Percentiles rank a stretch among this genome's conserved stretches.
Conservation (phyloP, 495 filamentous ascomycete species). For the Penicillium bovifimosum region DNA sequence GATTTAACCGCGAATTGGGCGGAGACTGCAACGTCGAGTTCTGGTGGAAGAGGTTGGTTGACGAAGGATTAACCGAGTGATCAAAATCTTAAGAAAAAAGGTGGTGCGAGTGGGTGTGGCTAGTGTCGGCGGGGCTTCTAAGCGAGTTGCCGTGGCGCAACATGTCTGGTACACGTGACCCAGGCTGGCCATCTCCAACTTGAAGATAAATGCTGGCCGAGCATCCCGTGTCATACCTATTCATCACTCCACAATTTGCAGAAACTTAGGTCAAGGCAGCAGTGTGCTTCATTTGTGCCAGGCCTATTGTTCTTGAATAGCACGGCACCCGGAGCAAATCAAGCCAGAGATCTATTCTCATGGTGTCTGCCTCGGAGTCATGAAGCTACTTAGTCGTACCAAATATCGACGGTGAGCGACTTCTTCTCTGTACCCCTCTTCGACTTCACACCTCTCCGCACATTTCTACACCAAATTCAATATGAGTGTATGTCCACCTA, state of each 20-base stretch:
- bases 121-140: constrained; percentile 30
- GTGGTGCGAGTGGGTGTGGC: constrained; percentile 39
- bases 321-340: neutral
- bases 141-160: constrained; percentile 35
- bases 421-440: constrained; percentile 15
- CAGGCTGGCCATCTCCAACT: neutral
- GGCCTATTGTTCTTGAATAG: neutral
- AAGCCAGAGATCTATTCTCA: constrained; percentile 17
- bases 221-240: neutral
- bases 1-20: constrained; percentile 83
- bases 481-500: constrained; percentile 44
- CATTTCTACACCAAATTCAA: constrained; percentile 11
- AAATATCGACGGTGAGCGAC: constrained; percentile 42
- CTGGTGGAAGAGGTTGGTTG: constrained; percentile 32
- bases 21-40: constrained; percentile 86
- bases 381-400: constrained; percentile 42
- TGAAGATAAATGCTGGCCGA: constrained; percentile 4
- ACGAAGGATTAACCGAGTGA: constrained; percentile 19
- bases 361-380: constrained; percentile 37
- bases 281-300: neutral
- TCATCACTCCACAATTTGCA: neutral
- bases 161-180: constrained; percentile 27
- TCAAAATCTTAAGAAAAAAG: constrained; percentile 39
- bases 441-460: neutral
- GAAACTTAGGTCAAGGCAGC: neutral